These are phyloP conservation scores for Diplotaxis tenuifolia DNA, from an alignment of 345 rosid species.

Conservation along the genomic window DNA sequence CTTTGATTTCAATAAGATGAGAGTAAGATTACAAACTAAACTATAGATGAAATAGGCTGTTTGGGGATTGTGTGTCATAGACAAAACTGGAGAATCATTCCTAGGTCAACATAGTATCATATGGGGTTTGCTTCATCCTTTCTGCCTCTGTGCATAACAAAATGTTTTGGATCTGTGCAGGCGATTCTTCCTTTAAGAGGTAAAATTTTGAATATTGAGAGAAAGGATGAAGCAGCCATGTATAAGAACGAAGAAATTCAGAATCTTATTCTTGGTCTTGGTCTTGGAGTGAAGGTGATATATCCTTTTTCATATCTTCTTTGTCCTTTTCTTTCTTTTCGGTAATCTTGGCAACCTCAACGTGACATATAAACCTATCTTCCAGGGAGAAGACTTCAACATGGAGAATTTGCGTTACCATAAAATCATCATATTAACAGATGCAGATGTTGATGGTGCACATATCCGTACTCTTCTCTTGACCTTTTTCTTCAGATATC, in stretches of 20 bases:
- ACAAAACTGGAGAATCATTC: conserved; percentile 5
- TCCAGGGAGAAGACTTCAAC: conserved; percentile 90
- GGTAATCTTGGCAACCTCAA: conserved; percentile 9
- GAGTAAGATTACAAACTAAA: background rate
- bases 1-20: background rate
- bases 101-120: background rate
- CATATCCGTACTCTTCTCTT: conserved; percentile 90
- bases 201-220: conserved; percentile 87
- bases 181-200: conserved; percentile 99
- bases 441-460: conserved; percentile 99
- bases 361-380: conserved; percentile 13
- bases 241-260: conserved; percentile 98
- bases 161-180: conserved; percentile 41
- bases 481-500: conserved; percentile 97
- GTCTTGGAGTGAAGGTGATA: conserved; percentile 92
- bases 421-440: conserved; percentile 91
- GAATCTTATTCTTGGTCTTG: conserved; percentile 90
- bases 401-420: conserved; percentile 87
- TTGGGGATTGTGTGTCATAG: background rate
- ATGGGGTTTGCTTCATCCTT: background rate
- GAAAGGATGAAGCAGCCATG: conserved; percentile 97
- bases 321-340: background rate
- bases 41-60: background rate
- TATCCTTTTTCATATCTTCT: conserved; percentile 7
- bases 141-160: background rate